phyloP scores from a whole-genome alignment of 768 basidiomycete species.

The Candolleomyces aberdarensis region DNA sequence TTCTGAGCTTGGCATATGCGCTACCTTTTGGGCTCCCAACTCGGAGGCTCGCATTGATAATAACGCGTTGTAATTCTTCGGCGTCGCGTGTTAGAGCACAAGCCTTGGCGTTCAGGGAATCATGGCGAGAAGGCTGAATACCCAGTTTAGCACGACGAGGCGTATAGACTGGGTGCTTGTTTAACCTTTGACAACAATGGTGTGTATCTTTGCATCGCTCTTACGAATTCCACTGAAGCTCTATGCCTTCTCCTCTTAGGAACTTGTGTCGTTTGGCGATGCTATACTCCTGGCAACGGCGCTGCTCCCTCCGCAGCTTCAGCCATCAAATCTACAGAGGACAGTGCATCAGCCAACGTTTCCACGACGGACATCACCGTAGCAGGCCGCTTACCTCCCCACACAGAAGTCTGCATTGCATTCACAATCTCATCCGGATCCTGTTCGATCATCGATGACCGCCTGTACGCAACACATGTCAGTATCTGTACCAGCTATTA shows the following conservation, averaged over 20 bases:
- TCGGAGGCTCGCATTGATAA: slow-evolving; percentile 49
- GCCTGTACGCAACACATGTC: slow-evolving; percentile 19
- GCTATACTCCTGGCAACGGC: neutral
- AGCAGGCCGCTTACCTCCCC: slow-evolving; percentile 54
- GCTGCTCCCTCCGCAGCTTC: neutral
- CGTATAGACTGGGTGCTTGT: neutral
- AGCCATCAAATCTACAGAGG: no score
- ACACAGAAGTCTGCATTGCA: slow-evolving; percentile 64
- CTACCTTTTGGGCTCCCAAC: slow-evolving; percentile 52
- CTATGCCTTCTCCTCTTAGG: neutral
- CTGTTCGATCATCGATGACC: slow-evolving; percentile 38
- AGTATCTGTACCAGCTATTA: neutral
- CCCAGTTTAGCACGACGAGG: slow-evolving; percentile 10
- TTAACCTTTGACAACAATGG: neutral
- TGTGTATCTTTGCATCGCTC: neutral
- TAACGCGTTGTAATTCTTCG: neutral
- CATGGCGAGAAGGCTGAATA: slow-evolving; percentile 9
- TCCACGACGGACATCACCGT: no score
- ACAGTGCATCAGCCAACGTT: no score
- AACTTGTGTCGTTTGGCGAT: neutral
- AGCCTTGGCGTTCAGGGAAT: slow-evolving; percentile 12
- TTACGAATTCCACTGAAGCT: no score
- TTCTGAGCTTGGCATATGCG: slow-evolving; percentile 1
- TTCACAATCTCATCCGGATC: slow-evolving; percentile 49
- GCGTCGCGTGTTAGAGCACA: slow-evolving; percentile 9